These are phyloP conservation scores for Suillus alpinus DNA, from an alignment of 768 basidiomycete species.

Conservation along the genomic window DNA sequence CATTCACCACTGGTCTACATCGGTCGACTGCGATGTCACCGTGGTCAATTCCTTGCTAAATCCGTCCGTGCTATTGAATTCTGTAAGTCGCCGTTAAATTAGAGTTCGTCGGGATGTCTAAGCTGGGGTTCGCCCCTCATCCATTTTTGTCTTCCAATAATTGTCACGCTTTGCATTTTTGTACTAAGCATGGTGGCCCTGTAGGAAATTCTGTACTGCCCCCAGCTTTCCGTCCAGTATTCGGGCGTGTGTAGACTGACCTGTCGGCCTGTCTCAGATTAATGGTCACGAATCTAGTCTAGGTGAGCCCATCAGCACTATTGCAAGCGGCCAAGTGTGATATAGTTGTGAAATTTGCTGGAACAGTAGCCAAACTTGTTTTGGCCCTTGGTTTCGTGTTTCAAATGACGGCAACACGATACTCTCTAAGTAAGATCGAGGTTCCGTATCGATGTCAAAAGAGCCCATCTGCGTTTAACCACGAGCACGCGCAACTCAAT, in stretches of 20 bases:
- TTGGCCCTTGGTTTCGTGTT: too few relatives aligned
- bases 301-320: too few relatives aligned
- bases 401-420: too few relatives aligned
- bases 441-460: not conserved
- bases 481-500: not conserved
- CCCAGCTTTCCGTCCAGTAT: not conserved
- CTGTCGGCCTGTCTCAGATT: not conserved
- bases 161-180: not conserved
- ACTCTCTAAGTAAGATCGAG: not conserved
- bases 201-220: not conserved
- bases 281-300: not conserved
- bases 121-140: not conserved
- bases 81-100: not conserved
- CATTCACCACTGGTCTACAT: not conserved
- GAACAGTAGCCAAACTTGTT: too few relatives aligned
- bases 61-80: not conserved
- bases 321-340: too few relatives aligned
- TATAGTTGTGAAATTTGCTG: too few relatives aligned
- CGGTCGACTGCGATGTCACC: not conserved
- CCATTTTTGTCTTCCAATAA: not conserved
- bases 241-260: not conserved
- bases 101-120: not conserved
- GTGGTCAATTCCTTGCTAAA: not conserved
- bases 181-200: not conserved
- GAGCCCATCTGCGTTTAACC: not conserved